Evolutionary conservation across 768 basidiomycete genomes (phyloP).

Genomic region (Royoungia palumana): DNA sequence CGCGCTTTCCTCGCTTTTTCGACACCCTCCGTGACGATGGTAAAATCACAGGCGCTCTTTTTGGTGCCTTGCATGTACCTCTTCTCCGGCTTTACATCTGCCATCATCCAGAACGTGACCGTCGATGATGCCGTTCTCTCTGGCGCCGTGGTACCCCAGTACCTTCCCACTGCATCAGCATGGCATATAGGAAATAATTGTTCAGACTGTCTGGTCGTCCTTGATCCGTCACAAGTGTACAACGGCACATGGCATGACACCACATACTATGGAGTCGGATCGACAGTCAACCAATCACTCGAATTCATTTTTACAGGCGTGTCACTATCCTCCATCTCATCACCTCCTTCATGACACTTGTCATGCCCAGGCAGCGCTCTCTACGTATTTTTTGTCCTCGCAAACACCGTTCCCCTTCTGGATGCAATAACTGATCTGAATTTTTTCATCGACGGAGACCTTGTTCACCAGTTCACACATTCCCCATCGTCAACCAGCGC

Average conservation of each 20-base stretch:
- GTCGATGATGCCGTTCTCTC: constrained; percentile 13
- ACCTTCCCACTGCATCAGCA: neutral
- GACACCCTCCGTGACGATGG: no score
- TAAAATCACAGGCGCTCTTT: no score
- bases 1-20: no score
- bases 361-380: constrained; percentile 9
- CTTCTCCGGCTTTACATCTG: no score
- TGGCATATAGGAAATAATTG: constrained; percentile 14
- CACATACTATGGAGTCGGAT: neutral
- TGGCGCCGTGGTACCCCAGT: constrained; percentile 6
- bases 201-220: neutral
- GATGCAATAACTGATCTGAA: constrained; percentile 4
- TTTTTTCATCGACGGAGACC: constrained; percentile 8
- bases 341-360: neutral
- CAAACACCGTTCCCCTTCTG: neutral
- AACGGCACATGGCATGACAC: constrained; percentile 19
- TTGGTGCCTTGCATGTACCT: no score
- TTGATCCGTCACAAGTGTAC: constrained; percentile 1
- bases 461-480: constrained; percentile 1
- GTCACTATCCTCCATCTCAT: neutral
- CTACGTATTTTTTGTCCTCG: constrained; percentile 16
- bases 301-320: constrained; percentile 11
- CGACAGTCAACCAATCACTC: neutral
- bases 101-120: constrained; percentile 15
- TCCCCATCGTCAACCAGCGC: neutral